Base-by-base conservation (phyloP, 2,329 filamentous ascomycete genomes). In the Hymenotorrendiella dingleyae region DNA sequence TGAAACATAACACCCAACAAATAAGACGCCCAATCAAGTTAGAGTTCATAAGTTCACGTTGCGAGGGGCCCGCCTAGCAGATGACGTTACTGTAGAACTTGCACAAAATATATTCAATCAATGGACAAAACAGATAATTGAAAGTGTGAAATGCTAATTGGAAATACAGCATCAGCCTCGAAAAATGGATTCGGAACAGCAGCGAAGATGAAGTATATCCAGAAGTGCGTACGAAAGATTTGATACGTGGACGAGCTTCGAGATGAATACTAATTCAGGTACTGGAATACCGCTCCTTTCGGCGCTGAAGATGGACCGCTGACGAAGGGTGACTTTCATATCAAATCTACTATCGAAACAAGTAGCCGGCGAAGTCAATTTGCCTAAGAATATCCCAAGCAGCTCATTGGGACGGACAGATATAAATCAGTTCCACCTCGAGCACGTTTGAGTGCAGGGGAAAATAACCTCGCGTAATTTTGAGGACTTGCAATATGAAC, bases 351-450 rank as follows among this genome's bases (percentile, higher is more conserved):
- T 40, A 28, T n/a, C 37, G 22, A 11, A 21, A 21, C 24, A 40
- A 40, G 37, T 23, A 40, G n/a, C 27, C 37, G 22, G 29, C 29
- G 17, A 30, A 28, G 20, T 14, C n/a, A 11, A 32, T 40, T 40
- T 40, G 37, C 37, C 37, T 40, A 40, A 30, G 20, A 10, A 28
- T 29, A 32, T 9, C 12, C 20, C 11, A 11, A 40, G 7, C 12
- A 19, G 9, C 12, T 21, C 11, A 34, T 34, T 34, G 32, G 32
- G n/a, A 34, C 19, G 32, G n/a, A 34, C 19, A 34, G 22, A 30
- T 21, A 22, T n/a, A 22, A 10, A 28, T n/a, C 20, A 20, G 32
- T 7, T 20, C 16, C 32, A 34, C 16, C 16, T 4, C 11, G 17
- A 12, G 7, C 11, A 8, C 16, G 30, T 19, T 19, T 10, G 30